Evolutionary conservation across 495 filamentous ascomycete species (phyloP), one percentile per base, ranked within the genome.

Genomic region (Tetracladium marchalianum): DNA sequence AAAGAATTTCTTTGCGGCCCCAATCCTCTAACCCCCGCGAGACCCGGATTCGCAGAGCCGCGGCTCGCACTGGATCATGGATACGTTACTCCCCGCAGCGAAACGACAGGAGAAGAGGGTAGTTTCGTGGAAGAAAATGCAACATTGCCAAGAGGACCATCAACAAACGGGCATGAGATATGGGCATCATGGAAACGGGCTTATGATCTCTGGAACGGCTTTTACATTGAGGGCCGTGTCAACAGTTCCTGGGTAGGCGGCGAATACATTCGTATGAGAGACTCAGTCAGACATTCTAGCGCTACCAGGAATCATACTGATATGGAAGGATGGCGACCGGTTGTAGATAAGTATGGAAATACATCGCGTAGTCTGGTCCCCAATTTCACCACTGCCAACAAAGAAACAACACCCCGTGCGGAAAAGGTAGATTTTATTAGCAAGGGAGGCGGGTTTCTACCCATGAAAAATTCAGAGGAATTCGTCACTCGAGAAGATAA

Each of bases 101-200:
- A n/a, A n/a, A n/a, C n/a, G n/a, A n/a, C n/a, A n/a, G n/a, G n/a
- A n/a, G 22, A 27, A 27, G 22, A 27, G 3, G 22, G 7, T 27
- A 7, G 7, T 27, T 7, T 27, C 3, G 7, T 7, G 22, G 7
- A 27, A 7, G 3, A 27, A 27, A 7, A 27, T 3, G 22, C 3
- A 27, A 27, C 7, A 27, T 27, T 27, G 3, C 22, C 22, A 3
- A 27, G 7, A 27, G 22, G 22, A 3, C 22, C 22, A 27, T 7
- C 22, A 27, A 27, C 22, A 27, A 32, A 52, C n/a, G 55, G 55
- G 8, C 34, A 36, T 12, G 51, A 58, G 31, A 34, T 58, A 1
- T 58, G 51, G 51, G 15, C 18, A 31, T 36, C 32, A 13, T 58
- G 55, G 55, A 58, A 58, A 35, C 40, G 55, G 2, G 55, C 55